Evolutionary conservation across 768 basidiomycete species (phyloP).

Genomic region (Mycena metata): DNA sequence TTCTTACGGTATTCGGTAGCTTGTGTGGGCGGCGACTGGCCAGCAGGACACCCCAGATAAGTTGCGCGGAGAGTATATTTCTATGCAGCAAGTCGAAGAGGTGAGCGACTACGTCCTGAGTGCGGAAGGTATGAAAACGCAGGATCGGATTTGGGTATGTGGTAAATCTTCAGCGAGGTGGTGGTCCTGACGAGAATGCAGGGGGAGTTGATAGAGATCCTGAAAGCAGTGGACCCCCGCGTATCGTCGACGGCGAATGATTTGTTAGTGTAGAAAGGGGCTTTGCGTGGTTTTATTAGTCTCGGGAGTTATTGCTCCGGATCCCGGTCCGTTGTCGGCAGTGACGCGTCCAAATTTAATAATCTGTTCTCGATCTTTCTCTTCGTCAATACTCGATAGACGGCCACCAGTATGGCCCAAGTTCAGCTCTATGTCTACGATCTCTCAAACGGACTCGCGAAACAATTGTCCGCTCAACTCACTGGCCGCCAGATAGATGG

Average conservation of each 20-base stretch:
- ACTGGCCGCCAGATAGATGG: conserved; percentile 94
- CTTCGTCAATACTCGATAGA: neutral
- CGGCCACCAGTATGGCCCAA: conserved; percentile 4
- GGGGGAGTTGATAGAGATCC: conserved; percentile 24
- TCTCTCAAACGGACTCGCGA: conserved; percentile 88
- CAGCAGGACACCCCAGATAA: conserved; percentile 33
- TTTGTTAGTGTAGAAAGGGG: too few species aligned
- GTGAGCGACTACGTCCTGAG: conserved; percentile 46
- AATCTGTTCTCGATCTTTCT: conserved; percentile 16
- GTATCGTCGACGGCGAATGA: neutral
- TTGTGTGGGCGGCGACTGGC: conserved; percentile 52
- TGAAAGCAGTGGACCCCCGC: conserved; percentile 20
- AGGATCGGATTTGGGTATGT: conserved; percentile 50
- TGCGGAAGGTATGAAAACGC: conserved; percentile 42
- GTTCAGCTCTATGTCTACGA: conserved; percentile 94
- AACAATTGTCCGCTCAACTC: conserved; percentile 81
- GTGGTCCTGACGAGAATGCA: neutral
- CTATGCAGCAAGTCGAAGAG: conserved; percentile 42
- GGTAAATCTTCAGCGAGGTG: neutral
- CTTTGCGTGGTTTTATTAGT: neutral
- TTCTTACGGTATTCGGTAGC: too few species aligned
- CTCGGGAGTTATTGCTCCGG: neutral
- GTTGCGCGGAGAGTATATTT: conserved; percentile 49
- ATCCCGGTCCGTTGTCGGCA: neutral
- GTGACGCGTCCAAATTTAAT: conserved; percentile 13